A percentile compares a stretch with the other conserved stretches of the same genome.
phyloP scores from a whole-genome alignment of 2,329 filamentous ascomycete species.

The Cladosporium cucumerinum region DNA sequence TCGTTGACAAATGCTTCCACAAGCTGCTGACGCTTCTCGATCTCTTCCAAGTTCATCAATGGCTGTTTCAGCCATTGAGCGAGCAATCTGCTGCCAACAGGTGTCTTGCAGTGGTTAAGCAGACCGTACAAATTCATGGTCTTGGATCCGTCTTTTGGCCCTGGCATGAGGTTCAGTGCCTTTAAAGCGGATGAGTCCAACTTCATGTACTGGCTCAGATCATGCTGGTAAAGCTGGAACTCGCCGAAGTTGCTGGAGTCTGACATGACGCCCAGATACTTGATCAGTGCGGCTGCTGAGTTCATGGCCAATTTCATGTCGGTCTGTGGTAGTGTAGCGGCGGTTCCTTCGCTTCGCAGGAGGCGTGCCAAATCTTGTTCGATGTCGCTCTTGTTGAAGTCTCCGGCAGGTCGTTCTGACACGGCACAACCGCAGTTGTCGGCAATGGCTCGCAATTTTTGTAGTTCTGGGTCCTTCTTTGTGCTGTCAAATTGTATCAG shows the following conservation, averaged over 20 bases:
- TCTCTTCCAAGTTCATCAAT: constrained; percentile 84
- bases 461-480: constrained; percentile 82
- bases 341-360: constrained; percentile 78
- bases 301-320: constrained; percentile 96
- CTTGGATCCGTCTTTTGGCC: constrained; percentile 89
- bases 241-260: constrained; percentile 95
- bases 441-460: constrained; percentile 83
- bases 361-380: constrained; percentile 89
- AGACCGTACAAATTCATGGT: constrained; percentile 95
- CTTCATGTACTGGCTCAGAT: constrained; percentile 97
- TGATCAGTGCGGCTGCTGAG: constrained; percentile 87
- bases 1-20: constrained; percentile 94
- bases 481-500: constrained; percentile 74
- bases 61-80: constrained; percentile 98
- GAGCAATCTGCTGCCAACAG: constrained; percentile 81
- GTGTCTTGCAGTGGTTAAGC: constrained; percentile 96
- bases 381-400: constrained; percentile 88
- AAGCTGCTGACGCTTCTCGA: constrained; percentile 85
- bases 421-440: constrained; percentile 90
- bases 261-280: constrained; percentile 85
- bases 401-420: constrained; percentile 69
- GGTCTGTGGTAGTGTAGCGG: constrained; percentile 76
- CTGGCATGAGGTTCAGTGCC: constrained; percentile 95
- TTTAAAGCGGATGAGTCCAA: constrained; percentile 90
- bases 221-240: constrained; percentile 95